Evolutionary conservation across 495 filamentous ascomycete species (phyloP).

Genomic region (Echria macrotheca): DNA sequence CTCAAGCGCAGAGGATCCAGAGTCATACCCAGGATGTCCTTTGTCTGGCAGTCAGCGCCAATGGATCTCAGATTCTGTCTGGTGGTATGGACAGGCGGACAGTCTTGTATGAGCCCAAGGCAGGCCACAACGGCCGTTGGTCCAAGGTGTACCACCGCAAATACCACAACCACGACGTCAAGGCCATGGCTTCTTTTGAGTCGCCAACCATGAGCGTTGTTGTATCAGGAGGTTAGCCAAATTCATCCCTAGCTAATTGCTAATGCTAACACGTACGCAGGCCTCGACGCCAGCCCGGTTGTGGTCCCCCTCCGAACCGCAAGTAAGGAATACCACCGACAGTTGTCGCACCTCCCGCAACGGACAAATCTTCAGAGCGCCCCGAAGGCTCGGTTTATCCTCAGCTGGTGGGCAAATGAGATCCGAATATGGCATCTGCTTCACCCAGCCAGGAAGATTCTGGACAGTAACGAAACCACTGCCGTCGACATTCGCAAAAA

Average conservation of each 20-base stretch:
- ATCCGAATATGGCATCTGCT: conserved; percentile 74
- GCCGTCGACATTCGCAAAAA: conserved; percentile 36
- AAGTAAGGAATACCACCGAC: conserved; percentile 72
- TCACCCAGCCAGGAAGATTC: conserved; percentile 42
- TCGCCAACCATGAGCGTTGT: conserved; percentile 75
- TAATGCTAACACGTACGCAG: conserved; percentile 46
- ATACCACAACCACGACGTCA: conserved; percentile 89
- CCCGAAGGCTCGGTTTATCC: conserved; percentile 62
- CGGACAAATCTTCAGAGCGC: conserved; percentile 63
- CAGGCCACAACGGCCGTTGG: conserved; percentile 63
- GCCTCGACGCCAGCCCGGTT: conserved; percentile 77
- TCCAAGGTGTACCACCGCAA: conserved; percentile 73
- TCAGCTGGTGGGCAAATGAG: conserved; percentile 92
- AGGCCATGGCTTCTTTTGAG: conserved; percentile 88
- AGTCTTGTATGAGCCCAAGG: conserved; percentile 64
- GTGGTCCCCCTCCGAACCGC: conserved; percentile 75
- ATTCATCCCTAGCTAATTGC: background rate
- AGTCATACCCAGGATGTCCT: conserved; percentile 87
- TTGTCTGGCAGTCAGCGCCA: conserved; percentile 69
- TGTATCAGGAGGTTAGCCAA: conserved; percentile 77
- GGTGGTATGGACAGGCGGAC: conserved; percentile 88
- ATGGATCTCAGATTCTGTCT: conserved; percentile 81
- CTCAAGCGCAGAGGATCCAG: conserved; percentile 76
- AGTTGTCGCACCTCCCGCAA: conserved; percentile 76
- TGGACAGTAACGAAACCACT: conserved; percentile 33